Percentiles rank a stretch among this genome's conserved stretches.
These are phyloP conservation scores for Hypoxylon sp. DNA, from an alignment of 2,329 filamentous ascomycete species.

Conservation along the genomic window DNA sequence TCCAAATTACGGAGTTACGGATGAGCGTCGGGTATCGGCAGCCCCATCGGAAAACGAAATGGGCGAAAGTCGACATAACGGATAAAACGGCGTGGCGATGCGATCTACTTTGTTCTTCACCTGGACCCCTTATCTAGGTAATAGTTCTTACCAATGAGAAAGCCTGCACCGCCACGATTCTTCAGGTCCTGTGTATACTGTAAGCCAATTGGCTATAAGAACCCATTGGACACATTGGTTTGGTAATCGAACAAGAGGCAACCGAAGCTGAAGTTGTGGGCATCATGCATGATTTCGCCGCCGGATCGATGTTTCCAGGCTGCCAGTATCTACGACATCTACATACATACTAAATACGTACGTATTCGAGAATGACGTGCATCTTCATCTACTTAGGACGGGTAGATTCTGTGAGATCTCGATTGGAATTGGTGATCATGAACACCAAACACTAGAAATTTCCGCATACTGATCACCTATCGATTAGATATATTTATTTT, in stretches of 20 bases:
- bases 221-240: slow-evolving; percentile 27
- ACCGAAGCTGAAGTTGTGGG: slow-evolving; percentile 17
- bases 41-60: slow-evolving; percentile 16
- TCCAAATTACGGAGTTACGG: background rate
- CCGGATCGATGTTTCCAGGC: slow-evolving; percentile 1
- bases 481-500: background rate
- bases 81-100: slow-evolving; percentile 30
- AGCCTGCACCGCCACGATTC: slow-evolving; percentile 39
- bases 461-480: background rate
- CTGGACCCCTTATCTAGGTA: too few species aligned
- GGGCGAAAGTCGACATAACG: slow-evolving; percentile 9
- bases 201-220: slow-evolving; percentile 18
- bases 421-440: background rate
- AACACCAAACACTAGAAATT: background rate
- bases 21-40: background rate
- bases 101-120: slow-evolving; percentile 15
- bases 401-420: slow-evolving; percentile 14
- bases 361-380: slow-evolving; percentile 30
- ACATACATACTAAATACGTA: background rate
- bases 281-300: slow-evolving; percentile 21
- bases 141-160: slow-evolving; percentile 29
- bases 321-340: background rate
- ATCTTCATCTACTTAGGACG: slow-evolving; percentile 14
- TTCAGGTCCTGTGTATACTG: slow-evolving; percentile 13
- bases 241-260: slow-evolving; percentile 28